Base-by-base conservation (phyloP, 2,329 filamentous ascomycete genomes). In the Penicillium sp. region DNA sequence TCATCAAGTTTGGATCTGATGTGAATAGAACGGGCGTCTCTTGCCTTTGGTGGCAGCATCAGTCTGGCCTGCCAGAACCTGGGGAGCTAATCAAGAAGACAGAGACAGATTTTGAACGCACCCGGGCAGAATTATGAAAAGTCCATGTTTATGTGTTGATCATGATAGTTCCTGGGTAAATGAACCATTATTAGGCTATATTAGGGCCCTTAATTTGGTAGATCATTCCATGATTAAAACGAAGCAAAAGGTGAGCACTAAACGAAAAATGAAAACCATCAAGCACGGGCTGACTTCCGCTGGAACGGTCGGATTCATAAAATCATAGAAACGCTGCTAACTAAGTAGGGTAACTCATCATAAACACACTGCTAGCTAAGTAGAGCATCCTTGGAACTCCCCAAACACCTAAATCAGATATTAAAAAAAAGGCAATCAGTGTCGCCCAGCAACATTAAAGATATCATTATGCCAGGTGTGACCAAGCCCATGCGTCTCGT, bases 381-480 rank as follows among this genome's bases (percentile, higher is more conserved):
- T 51, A 43, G 21, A 33, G 31, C 11, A 33, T 15, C 11, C 11
- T 33, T 43, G 2, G 5, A 25, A 27, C 16, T 36, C 9, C 31
- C 2, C 13, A 31, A 27, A 48, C 21, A 13, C 39, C 19, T 7
- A 44, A 49, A 15, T 27, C 16, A 51, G 8, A 27, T 43, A 34
- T 23, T 23, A 8, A 7, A 23, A 19, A 19, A 47, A 45, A 25
- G 19, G 16, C 9, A 19, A 47, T 60, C 45, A 60, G n/a, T 38
- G 27, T 4, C 38, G 27, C 25, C 58, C 61, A 15, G 64, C 61
- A 58, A 82, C 69, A 64, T 86, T 81, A 60, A 96, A 96, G n/a
- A 96, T 87, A 45, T 86, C 86, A 72, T 96, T 96, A 65, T 89
- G 83, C 92, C 92, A 96, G 0, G 89, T 76, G 29, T 58, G 54